Base-by-base conservation (phyloP, 306 rosid species). In the Leucaena leucocephala region DNA sequence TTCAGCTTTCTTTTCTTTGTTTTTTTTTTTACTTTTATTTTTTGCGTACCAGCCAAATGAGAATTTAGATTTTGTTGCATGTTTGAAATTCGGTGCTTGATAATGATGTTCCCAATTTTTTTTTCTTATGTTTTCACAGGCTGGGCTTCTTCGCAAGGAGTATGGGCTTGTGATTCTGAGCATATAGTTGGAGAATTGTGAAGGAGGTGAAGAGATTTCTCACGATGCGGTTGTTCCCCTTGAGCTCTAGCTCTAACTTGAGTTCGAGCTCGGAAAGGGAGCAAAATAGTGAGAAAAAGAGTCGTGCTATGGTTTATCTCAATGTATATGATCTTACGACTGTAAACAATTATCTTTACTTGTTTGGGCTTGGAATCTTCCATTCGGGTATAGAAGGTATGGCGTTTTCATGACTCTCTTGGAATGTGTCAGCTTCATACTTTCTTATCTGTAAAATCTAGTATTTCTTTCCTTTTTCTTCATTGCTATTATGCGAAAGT, bases 371-470 rank as follows among this genome's bases (percentile, higher is more conserved):
- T 38, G 99, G 99, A 76, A 79, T 96, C 84, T 96, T 86, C 81
- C 99, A 96, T 85, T 96, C 99, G 0, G 98, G 98, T 33, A 88
- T 96, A 19, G 99, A 96, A 88, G 99, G 99, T 88, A 85, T 78
- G 81, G 8, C 22, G 38, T 10, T 61, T 45, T 42, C 72, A 67
- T 67, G 35, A 10, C 19, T n/a, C 50, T 67, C 50, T 85, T 72
- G 46, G 74, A 57, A 2, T 65, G 27, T 39, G 0, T 36, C 1
- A 68, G 65, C 71, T 34, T 44, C 40, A 2, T n/a, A 21, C 39
- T 42, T 59, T 34, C 4, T 39, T 21, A 2, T 5, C 16, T 27
- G 38, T 27, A 4, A 59, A 22, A 22, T 22, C 21, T 7, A 55
- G 59, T n/a, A 2, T 7, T 54, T 7, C 10, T 54, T 54, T 15